phyloP scores from a whole-genome alignment of 192 early-diverging fungal species.

The Backusella australiensis region DNA sequence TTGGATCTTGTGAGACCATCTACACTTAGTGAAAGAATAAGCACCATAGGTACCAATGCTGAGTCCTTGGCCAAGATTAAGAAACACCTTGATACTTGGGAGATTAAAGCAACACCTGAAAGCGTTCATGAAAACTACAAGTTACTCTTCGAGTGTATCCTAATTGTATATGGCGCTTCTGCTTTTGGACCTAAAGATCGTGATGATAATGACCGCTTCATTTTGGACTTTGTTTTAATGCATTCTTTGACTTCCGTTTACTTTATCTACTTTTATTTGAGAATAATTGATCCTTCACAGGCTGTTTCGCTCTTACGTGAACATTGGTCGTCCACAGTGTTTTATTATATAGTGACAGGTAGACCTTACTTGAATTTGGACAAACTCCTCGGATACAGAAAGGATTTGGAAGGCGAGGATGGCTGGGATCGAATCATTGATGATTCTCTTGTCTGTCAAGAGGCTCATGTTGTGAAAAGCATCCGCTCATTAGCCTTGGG shows the following conservation, averaged over 20 bases:
- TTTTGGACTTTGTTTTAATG: conserved; percentile 44
- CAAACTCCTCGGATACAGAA: conserved; percentile 24
- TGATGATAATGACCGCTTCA: conserved; percentile 16
- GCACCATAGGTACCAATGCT: background rate
- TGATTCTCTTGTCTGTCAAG: conserved; percentile 42
- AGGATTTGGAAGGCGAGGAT: conserved; percentile 30
- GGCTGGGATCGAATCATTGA: conserved; percentile 48
- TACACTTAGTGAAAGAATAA: background rate
- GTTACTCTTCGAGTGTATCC: conserved; percentile 35
- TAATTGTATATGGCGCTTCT: conserved; percentile 37
- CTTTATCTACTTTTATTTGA: conserved; percentile 45
- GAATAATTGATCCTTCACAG: conserved; percentile 36
- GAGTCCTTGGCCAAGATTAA: conserved; percentile 15
- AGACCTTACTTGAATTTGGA: conserved; percentile 41
- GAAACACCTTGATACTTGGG: conserved; percentile 40
- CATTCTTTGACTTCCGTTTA: conserved; percentile 52
- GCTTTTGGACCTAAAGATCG: conserved; percentile 26
- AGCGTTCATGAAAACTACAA: conserved; percentile 36
- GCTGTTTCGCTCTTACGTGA: conserved; percentile 40
- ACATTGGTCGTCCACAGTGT: conserved; percentile 30
- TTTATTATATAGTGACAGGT: conserved; percentile 37
- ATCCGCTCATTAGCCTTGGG: conserved; percentile 50
- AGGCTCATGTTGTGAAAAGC: conserved; percentile 54
- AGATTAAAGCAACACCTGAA: conserved; percentile 26
- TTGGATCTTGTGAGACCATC: conserved; percentile 15